Evolutionary conservation across 257 asterid species (phyloP).

Genomic region (Solanum chilense): DNA sequence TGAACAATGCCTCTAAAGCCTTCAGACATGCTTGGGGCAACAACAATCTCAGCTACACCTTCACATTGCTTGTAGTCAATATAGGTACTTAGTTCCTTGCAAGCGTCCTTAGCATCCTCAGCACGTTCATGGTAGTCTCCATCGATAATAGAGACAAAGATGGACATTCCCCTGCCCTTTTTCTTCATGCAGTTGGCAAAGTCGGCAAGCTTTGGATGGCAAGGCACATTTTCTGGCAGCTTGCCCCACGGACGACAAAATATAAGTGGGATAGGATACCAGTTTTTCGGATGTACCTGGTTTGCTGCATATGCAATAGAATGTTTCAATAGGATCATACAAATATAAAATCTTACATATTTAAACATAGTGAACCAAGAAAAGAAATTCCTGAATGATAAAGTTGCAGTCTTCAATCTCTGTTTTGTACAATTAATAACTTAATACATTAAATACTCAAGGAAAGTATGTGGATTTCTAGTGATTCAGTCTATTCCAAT

Average conservation of each 20-base stretch:
- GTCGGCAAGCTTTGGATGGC: slow-evolving; percentile 99
- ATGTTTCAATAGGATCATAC: neutral
- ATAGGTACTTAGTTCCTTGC: slow-evolving; percentile 80
- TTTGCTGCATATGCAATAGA: slow-evolving; percentile 48
- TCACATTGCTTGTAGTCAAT: slow-evolving; percentile 91
- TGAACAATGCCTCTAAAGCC: slow-evolving; percentile 95
- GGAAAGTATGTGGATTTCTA: neutral
- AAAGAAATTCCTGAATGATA: neutral
- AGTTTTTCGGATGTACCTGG: slow-evolving; percentile 95
- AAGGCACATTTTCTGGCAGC: slow-evolving; percentile 92
- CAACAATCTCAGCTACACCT: slow-evolving; percentile 96
- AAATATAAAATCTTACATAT: neutral
- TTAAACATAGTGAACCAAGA: neutral
- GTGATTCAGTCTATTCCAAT: neutral
- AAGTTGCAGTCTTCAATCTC: neutral
- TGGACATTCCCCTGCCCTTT: slow-evolving; percentile 98
- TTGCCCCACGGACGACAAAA: slow-evolving; percentile 99
- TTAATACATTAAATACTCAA: neutral
- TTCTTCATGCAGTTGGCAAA: slow-evolving; percentile 96
- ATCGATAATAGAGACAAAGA: slow-evolving; percentile 83
- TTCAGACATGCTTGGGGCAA: slow-evolving; percentile 88
- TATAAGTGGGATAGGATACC: slow-evolving; percentile 97
- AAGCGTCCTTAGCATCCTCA: slow-evolving; percentile 86
- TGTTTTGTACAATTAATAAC: neutral
- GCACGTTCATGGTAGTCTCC: slow-evolving; percentile 94